phyloP scores from a whole-genome alignment of 768 basidiomycete genomes.

The Tricholoma sp. region DNA sequence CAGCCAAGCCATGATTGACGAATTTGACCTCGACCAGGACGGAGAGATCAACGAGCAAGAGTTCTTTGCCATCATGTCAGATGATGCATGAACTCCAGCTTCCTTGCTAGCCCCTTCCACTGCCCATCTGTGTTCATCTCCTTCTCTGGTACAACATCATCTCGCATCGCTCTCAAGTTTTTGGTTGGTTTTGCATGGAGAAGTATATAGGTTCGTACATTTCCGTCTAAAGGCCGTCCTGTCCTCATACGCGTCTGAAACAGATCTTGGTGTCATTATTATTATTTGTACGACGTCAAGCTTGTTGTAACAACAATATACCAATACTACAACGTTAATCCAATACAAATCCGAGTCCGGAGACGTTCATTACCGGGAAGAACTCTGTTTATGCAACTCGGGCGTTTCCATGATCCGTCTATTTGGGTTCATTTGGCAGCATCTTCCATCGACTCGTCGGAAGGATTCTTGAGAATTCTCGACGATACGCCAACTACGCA shows the following conservation, averaged over 20 bases:
- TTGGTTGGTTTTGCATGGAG: neutral
- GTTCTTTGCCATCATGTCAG: constrained; percentile 96
- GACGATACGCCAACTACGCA: neutral
- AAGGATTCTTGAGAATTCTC: neutral
- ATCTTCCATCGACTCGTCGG: neutral
- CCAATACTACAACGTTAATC: neutral
- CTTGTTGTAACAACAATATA: neutral
- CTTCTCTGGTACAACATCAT: neutral
- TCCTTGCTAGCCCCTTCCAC: neutral
- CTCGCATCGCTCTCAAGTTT: neutral
- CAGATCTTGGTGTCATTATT: neutral
- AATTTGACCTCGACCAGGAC: constrained; percentile 98
- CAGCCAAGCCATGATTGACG: constrained; percentile 99
- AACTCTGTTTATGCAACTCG: neutral
- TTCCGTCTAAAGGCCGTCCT: neutral
- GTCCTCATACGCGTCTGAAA: neutral
- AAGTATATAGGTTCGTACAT: neutral
- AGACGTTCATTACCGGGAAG: neutral
- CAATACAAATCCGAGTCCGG: neutral
- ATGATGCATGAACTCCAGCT: constrained; percentile 55
- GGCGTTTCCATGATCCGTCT: neutral
- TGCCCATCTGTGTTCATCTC: constrained; percentile 1
- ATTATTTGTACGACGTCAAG: neutral
- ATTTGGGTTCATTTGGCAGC: neutral
- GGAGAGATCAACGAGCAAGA: constrained; percentile 97